phyloP scores from a whole-genome alignment of 2,329 filamentous ascomycete species.

The Fusarium tuaranense region DNA sequence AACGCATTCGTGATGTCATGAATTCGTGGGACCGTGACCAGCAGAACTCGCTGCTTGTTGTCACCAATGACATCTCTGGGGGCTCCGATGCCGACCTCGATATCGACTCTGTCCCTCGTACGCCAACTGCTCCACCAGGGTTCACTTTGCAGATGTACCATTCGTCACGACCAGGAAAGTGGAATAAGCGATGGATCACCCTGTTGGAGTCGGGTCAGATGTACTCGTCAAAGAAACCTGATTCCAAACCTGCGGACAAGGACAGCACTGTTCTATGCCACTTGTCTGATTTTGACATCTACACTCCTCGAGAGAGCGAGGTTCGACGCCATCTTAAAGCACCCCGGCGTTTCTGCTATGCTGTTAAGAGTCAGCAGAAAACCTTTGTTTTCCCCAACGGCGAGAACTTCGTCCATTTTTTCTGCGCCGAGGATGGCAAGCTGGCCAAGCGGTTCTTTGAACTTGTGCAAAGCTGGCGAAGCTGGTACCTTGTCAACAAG shows the following conservation, averaged over 20 bases:
- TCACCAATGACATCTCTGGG: slow-evolving; percentile 67
- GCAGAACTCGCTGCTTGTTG: slow-evolving; percentile 79
- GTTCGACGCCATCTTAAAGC: slow-evolving; percentile 79
- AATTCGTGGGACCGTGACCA: slow-evolving; percentile 91
- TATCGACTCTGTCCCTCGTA: slow-evolving; percentile 69
- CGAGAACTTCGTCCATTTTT: slow-evolving; percentile 92
- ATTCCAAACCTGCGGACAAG: slow-evolving; percentile 71
- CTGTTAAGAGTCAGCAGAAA: slow-evolving; percentile 93
- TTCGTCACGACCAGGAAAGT: slow-evolving; percentile 84
- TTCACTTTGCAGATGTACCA: slow-evolving; percentile 81
- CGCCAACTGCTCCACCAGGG: slow-evolving; percentile 70
- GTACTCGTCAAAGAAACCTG: slow-evolving; percentile 75
- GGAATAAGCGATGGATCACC: slow-evolving; percentile 87
- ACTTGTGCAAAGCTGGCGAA: slow-evolving; percentile 84
- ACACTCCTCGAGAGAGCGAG: slow-evolving; percentile 78
- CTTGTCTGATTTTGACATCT: slow-evolving; percentile 92
- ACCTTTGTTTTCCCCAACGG: slow-evolving; percentile 84
- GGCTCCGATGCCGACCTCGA: slow-evolving; percentile 72
- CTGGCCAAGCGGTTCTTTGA: slow-evolving; percentile 77
- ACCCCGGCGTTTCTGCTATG: slow-evolving; percentile 87
- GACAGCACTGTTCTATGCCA: slow-evolving; percentile 81
- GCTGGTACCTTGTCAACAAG: slow-evolving; percentile 88
- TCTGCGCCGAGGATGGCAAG: slow-evolving; percentile 79
- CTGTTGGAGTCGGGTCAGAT: slow-evolving; percentile 81
- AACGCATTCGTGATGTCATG: slow-evolving; percentile 86